Evolutionary conservation across 2,329 filamentous ascomycete species (phyloP).

Genomic region (Colletotrichum trifolii): DNA sequence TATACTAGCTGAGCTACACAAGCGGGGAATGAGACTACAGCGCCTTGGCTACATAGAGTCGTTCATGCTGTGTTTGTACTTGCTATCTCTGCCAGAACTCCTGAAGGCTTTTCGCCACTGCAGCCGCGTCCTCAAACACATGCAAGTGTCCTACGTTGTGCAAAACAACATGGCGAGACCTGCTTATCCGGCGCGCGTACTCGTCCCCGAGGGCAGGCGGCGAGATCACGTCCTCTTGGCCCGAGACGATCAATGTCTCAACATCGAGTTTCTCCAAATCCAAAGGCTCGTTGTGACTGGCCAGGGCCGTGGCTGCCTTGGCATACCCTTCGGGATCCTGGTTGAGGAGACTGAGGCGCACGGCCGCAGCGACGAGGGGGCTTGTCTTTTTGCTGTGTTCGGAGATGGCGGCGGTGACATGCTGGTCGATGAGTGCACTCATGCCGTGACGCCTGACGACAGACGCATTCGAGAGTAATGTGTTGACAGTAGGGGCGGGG

Average conservation of each 20-base stretch:
- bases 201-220: constrained; percentile 48
- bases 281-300: constrained; percentile 47
- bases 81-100: constrained; percentile 15
- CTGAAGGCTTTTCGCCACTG: constrained; percentile 45
- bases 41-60: no score
- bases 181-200: constrained; percentile 43
- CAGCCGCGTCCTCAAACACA: constrained; percentile 57
- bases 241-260: constrained; percentile 55
- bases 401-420: constrained; percentile 51
- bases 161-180: constrained; percentile 47
- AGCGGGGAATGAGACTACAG: no score
- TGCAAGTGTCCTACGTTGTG: constrained; percentile 61
- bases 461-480: constrained; percentile 48
- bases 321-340: constrained; percentile 66
- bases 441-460: constrained; percentile 57
- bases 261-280: constrained; percentile 47
- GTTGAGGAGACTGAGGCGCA: constrained; percentile 55
- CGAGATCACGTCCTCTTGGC: constrained; percentile 57
- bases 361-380: constrained; percentile 53
- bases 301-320: constrained; percentile 63
- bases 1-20: no score
- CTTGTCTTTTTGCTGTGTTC: constrained; percentile 48
- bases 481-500: constrained; percentile 47
- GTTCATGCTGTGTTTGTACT: no score
- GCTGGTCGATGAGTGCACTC: constrained; percentile 51